Evolutionary conservation across 2,329 filamentous ascomycete genomes (phyloP), one percentile per base, ranked within the genome.

Genomic region (Ceratocystiopsis minuta): DNA sequence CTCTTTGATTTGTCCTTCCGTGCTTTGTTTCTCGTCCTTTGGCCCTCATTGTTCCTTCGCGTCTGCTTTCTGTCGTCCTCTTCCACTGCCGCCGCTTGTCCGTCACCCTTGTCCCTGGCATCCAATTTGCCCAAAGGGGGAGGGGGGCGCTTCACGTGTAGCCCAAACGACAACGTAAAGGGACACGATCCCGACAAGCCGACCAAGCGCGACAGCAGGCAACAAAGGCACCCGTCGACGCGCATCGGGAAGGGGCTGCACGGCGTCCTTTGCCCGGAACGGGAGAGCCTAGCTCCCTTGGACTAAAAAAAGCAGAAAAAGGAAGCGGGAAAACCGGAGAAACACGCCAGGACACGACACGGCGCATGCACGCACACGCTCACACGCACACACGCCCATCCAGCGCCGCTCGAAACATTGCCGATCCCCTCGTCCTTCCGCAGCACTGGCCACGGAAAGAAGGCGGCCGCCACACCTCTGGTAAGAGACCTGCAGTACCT

Each of bases 261-360:
- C 20, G 17, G 36, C 10, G 31, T 39, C 16, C 33, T 40, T 40
- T 41, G 35, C 28, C 42, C 37, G 18, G 34, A 44, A 43, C 20
- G 42, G 42, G 36, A 34, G 31, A 33, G 34, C 34, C 28, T 41
- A 20, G 38, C 37, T 20, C 6, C 15, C 34, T 39, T 33, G 44
- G 5, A 14, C 34, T 24, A 16, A 38, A 40, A 39, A 34, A 46
- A 34, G 16, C 4, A 28, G 7, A 32, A 32, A 32, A 16, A 16
- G 16, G 32, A 17, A 20, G 18, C 36, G 37, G 20, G 16, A 40
- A 28, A 28, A 6, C 24, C 24, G 24, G 24, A 28, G 24, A 10
- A 28, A 28, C 7, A 28, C n/a, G 11, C 24, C 24, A 28, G 24
- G 24, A 28, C 24, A 28, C 24, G 11, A 28, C 24, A n/a, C 24